Conservation (phyloP, 768 basidiomycete genomes). For the Pholiota conissans region DNA sequence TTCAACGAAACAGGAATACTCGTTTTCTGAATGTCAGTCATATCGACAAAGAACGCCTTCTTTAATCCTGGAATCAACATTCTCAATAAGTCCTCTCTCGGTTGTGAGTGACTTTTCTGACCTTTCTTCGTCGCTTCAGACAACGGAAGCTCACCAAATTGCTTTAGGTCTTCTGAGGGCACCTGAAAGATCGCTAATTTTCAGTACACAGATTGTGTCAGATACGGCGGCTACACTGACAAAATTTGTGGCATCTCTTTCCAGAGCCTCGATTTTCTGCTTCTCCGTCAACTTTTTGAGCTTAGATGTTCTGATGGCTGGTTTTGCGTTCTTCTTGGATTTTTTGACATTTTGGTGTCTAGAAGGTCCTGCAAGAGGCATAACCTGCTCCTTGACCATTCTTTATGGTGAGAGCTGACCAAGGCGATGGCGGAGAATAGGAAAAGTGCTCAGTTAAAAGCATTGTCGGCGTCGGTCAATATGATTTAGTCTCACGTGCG, state of each 20-base stretch:
- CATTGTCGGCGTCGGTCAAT: not conserved
- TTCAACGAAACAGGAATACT: conserved; percentile 90
- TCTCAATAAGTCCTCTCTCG: not conserved
- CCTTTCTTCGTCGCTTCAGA: conserved; percentile 77
- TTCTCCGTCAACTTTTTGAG: conserved; percentile 45
- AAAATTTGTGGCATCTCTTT: conserved; percentile 47
- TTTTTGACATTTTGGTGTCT: conserved; percentile 18
- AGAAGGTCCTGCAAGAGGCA: conserved; percentile 19
- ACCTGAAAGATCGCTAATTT: conserved; percentile 36
- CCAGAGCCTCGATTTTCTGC: conserved; percentile 50
- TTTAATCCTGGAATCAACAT: conserved; percentile 61
- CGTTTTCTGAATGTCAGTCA: conserved; percentile 91
- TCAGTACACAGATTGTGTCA: not conserved
- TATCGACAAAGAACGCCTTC: conserved; percentile 80
- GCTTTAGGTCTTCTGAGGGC: conserved; percentile 46
- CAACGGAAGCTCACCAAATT: conserved; percentile 77
- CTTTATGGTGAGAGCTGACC: not conserved
- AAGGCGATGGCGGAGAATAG: not conserved
- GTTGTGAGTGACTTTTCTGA: conserved; percentile 16
- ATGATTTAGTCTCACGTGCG: not conserved
- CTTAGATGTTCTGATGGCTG: conserved; percentile 25
- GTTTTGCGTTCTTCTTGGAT: conserved; percentile 20
- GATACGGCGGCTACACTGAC: conserved; percentile 26
- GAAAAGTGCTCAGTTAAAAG: not conserved
- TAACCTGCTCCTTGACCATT: conserved; percentile 5